Percentiles rank a stretch among this genome's conserved stretches.
Evolutionary conservation across 257 asterid species (phyloP).

Genomic region (Coffea canephora): DNA sequence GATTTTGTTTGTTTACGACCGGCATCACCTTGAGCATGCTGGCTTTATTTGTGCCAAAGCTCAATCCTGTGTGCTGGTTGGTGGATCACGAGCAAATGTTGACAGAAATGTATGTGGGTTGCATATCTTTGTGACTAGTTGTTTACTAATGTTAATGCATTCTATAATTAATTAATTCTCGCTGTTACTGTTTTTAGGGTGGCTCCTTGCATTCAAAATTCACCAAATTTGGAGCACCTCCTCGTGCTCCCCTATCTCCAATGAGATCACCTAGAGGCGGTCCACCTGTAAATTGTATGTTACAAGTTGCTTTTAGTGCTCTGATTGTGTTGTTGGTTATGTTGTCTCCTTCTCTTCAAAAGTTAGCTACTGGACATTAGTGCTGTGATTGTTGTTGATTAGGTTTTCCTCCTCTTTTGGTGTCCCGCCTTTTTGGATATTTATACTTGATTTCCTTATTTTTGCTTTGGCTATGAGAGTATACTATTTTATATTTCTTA

Average conservation of each 20-base stretch:
- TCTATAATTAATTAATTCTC: slow-evolving; percentile 8
- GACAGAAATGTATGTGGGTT: slow-evolving; percentile 65
- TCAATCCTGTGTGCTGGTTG: slow-evolving; percentile 83
- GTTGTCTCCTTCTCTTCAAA: neutral
- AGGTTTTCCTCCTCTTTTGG: neutral
- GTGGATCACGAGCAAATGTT: slow-evolving; percentile 83
- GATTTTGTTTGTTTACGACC: slow-evolving; percentile 71
- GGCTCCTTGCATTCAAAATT: slow-evolving; percentile 54
- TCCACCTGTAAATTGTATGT: slow-evolving; percentile 58
- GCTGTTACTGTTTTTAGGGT: slow-evolving; percentile 47
- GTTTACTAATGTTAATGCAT: slow-evolving; percentile 2
- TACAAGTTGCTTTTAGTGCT: neutral
- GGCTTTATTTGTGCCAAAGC: slow-evolving; percentile 92
- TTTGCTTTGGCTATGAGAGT: neutral
- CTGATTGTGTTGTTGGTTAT: neutral
- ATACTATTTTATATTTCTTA: neutral
- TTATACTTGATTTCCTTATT: neutral
- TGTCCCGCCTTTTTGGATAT: neutral
- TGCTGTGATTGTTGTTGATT: neutral
- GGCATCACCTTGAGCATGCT: slow-evolving; percentile 98
- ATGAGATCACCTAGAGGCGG: slow-evolving; percentile 91
- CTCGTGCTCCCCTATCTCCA: slow-evolving; percentile 76
- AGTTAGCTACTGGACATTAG: too few species aligned
- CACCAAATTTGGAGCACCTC: slow-evolving; percentile 55
- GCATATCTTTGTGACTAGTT: neutral